These are phyloP conservation scores for Neopestalotiopsis sp. DNA, from an alignment of 2,329 filamentous ascomycete genomes.

Conservation along the genomic window DNA sequence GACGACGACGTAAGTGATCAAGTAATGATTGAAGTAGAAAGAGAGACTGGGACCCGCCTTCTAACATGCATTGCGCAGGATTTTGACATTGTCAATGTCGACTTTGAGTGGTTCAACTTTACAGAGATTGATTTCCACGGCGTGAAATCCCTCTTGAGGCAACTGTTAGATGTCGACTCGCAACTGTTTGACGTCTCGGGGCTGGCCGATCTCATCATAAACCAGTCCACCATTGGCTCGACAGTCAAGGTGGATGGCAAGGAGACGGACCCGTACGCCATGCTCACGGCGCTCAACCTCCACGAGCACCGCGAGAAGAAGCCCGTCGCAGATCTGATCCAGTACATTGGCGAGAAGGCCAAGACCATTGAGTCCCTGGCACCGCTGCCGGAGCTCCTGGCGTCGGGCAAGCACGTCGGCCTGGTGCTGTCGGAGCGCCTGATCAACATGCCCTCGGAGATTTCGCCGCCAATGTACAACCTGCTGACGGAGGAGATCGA, in stretches of 20 bases:
- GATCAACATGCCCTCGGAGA: slow-evolving; percentile 95
- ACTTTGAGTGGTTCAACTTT: slow-evolving; percentile 99
- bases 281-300: slow-evolving; percentile 87
- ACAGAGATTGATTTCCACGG: slow-evolving; percentile 92
- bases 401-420: slow-evolving; percentile 68
- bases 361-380: slow-evolving; percentile 59
- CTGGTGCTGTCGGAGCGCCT: slow-evolving; percentile 90
- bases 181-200: slow-evolving; percentile 86
- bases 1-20: slow-evolving; percentile 53
- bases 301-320: slow-evolving; percentile 78
- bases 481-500: slow-evolving; percentile 93
- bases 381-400: slow-evolving; percentile 62
- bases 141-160: slow-evolving; percentile 85
- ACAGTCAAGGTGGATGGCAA: slow-evolving; percentile 98
- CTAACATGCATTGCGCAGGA: slow-evolving; percentile 59
- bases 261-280: slow-evolving; percentile 89
- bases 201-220: slow-evolving; percentile 83
- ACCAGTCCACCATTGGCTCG: slow-evolving; percentile 86
- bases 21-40: neutral
- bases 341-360: slow-evolving; percentile 71
- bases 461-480: slow-evolving; percentile 90
- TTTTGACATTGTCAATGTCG: slow-evolving; percentile 89
- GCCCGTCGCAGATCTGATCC: slow-evolving; percentile 70
- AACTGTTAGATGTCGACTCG: slow-evolving; percentile 89
- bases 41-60: neutral